A percentile compares a stretch with the other conserved stretches of the same genome.
Conservation (phyloP, 2,329 filamentous ascomycete genomes). For the Didymella exigua region DNA sequence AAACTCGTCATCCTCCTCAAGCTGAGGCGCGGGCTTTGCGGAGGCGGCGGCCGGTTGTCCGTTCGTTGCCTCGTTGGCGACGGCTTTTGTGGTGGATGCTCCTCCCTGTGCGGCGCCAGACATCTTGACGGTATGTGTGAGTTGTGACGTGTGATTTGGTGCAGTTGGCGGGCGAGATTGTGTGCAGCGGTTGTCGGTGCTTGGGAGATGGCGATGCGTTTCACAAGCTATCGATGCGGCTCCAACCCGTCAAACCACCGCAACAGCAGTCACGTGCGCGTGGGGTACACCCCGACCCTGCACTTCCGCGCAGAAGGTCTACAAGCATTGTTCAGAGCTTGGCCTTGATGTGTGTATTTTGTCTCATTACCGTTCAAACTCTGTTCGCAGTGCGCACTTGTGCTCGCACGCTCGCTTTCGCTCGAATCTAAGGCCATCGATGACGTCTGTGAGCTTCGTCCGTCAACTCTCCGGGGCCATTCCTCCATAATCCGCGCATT, state of each 20-base stretch:
- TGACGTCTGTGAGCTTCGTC: slow-evolving; percentile 3
- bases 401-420: neutral
- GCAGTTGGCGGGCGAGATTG: neutral
- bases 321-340: slow-evolving; percentile 1
- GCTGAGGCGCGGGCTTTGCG: slow-evolving; percentile 65
- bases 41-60: slow-evolving; percentile 26
- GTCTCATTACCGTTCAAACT: neutral
- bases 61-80: slow-evolving; percentile 22
- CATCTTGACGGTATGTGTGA: slow-evolving; percentile 46
- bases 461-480: slow-evolving; percentile 3
- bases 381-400: neutral
- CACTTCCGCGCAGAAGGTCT: neutral
- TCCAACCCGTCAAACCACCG: slow-evolving; percentile 2
- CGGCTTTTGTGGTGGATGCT: slow-evolving; percentile 49
- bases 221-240: slow-evolving; percentile 15
- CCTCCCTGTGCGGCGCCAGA: slow-evolving; percentile 52
- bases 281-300: slow-evolving; percentile 3
- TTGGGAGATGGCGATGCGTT: slow-evolving; percentile 12
- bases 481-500: slow-evolving; percentile 11
- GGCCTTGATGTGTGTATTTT: slow-evolving; percentile 2
- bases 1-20: slow-evolving; percentile 98
- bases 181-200: neutral
- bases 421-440: neutral
- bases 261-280: slow-evolving; percentile 11
- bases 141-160: neutral